phyloP scores from a whole-genome alignment of 2,329 filamentous ascomycete genomes.

The Xylaria sp. region DNA sequence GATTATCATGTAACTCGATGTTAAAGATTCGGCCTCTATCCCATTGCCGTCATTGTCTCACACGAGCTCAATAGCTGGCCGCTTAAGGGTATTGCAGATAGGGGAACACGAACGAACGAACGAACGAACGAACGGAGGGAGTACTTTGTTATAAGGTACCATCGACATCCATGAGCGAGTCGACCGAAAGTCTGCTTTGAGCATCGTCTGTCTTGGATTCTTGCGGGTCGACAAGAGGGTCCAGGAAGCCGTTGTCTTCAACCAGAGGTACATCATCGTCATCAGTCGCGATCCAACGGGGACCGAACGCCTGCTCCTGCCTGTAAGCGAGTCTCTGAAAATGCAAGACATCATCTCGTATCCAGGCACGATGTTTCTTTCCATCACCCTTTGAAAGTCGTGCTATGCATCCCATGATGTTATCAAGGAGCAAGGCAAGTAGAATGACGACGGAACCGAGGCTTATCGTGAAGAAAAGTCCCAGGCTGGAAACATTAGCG shows the following conservation, averaged over 20 bases:
- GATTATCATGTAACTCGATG: no score
- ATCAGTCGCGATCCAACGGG: not conserved
- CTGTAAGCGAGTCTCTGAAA: conserved; percentile 18
- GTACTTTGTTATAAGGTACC: not conserved
- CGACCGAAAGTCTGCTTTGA: conserved; percentile 8
- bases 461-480: conserved; percentile 11
- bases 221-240: conserved; percentile 5
- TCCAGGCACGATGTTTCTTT: conserved; percentile 14
- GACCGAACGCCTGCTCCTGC: not conserved
- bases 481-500: conserved; percentile 12
- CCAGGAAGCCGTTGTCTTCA: conserved; percentile 13
- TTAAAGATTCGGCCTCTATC: no score
- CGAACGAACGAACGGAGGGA: no score
- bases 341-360: conserved; percentile 17
- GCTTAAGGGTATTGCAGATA: no score
- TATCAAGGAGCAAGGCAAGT: not conserved
- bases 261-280: conserved; percentile 14
- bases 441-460: conserved; percentile 8
- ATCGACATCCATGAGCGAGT: conserved; percentile 12
- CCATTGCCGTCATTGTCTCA: no score
- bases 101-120: no score
- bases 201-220: not conserved
- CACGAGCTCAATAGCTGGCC: no score
- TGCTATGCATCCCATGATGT: not conserved
- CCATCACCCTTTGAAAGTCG: conserved; percentile 8